Evolutionary conservation across 2,329 filamentous ascomycete species (phyloP).

Genomic region (Sclerotinia trifoliorum): DNA sequence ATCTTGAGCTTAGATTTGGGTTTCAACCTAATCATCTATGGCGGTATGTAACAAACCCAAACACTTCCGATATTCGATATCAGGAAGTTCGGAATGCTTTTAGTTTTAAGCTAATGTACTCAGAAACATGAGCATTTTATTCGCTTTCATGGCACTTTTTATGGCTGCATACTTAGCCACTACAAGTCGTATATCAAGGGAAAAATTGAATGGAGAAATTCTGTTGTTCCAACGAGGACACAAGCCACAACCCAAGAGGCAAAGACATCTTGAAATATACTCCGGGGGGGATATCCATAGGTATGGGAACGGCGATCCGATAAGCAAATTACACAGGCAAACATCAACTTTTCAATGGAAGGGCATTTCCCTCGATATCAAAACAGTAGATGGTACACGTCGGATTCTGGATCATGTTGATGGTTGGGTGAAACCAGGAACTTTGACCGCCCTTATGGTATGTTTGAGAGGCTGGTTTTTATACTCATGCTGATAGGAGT

Average conservation of each 20-base stretch:
- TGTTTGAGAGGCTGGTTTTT: background rate
- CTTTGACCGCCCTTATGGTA: conserved; percentile 64
- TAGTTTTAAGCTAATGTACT: background rate
- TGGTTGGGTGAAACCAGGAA: conserved; percentile 70
- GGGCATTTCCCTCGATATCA: conserved; percentile 67
- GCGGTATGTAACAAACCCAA: conserved; percentile 43
- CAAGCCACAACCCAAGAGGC: conserved; percentile 38
- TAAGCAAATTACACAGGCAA: conserved; percentile 15
- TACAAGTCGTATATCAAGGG: conserved; percentile 60
- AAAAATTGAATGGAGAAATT: conserved; percentile 75
- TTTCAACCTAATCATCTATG: conserved; percentile 62
- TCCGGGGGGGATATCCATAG: conserved; percentile 26
- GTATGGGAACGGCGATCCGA: background rate
- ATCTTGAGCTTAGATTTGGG: conserved; percentile 53
- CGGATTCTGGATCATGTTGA: conserved; percentile 67
- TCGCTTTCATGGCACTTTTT: conserved; percentile 64
- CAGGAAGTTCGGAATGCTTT: background rate
- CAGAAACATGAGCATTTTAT: conserved; percentile 64
- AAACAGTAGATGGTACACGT: conserved; percentile 61
- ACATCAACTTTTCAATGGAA: conserved; percentile 31
- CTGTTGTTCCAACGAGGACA: conserved; percentile 72
- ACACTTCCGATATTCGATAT: no score
- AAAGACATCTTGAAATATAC: conserved; percentile 20
- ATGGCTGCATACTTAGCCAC: conserved; percentile 59
- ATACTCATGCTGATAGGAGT: background rate